phyloP scores from a whole-genome alignment of 192 early-diverging fungal species.

The Rhizoclosmatium globosum region DNA sequence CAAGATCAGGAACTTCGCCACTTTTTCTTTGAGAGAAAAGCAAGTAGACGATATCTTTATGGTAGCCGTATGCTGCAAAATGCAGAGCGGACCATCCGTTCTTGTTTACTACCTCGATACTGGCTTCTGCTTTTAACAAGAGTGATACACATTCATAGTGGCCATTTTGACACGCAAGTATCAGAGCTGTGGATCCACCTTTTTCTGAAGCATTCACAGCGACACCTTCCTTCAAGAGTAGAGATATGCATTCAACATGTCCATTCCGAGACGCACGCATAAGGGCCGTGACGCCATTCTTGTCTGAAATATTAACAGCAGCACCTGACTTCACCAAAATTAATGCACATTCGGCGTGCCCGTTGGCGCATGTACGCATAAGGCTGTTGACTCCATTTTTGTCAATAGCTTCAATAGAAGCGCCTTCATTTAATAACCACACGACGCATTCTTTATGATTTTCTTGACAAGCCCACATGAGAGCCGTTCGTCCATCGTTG shows the following conservation, averaged over 20 bases:
- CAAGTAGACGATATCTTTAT: background rate
- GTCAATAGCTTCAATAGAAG: background rate
- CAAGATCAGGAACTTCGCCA: too few species aligned
- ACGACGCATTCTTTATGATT: background rate
- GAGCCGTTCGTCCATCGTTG: background rate
- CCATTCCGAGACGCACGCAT: background rate
- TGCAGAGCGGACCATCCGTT: background rate
- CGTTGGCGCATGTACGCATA: background rate
- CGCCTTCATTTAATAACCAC: background rate
- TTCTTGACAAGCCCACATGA: background rate
- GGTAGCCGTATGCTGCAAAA: background rate
- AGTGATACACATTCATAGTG: background rate
- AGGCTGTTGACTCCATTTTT: background rate
- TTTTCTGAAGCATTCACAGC: background rate
- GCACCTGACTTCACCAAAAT: background rate
- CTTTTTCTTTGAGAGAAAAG: too few species aligned
- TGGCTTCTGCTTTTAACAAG: background rate
- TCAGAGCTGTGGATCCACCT: background rate
- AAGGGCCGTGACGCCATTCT: background rate
- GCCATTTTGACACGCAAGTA: background rate
- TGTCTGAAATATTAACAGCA: background rate
- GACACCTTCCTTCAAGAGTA: background rate
- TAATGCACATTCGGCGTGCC: background rate
- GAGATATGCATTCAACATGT: background rate
- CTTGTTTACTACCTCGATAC: background rate